Percentiles rank a stretch among this genome's conserved stretches.
phyloP scores from a whole-genome alignment of 179 eudicot genomes.

The Beta corolliflora region DNA sequence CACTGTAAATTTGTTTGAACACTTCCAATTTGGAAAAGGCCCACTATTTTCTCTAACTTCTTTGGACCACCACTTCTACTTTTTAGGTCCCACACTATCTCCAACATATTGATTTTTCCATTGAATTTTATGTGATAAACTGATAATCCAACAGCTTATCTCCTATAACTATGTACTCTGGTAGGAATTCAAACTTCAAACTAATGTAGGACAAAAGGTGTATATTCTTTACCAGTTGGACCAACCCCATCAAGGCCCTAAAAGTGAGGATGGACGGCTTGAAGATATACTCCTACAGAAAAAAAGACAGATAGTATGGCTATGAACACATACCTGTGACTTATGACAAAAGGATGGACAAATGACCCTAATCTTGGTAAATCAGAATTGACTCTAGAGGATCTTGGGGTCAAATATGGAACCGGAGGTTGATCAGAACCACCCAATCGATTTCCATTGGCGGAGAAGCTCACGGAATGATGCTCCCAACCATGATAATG shows the following conservation, averaged over 20 bases:
- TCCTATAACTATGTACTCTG: too few relatives aligned
- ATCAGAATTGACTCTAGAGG: constrained; percentile 60
- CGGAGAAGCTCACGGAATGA: constrained; percentile 51
- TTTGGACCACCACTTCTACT: too few relatives aligned
- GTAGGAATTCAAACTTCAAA: too few relatives aligned
- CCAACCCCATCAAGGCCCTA: constrained; percentile 4
- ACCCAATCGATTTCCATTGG: constrained; percentile 47
- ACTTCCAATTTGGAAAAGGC: too few relatives aligned
- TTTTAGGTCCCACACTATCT: too few relatives aligned
- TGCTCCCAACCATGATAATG: constrained; percentile 74
- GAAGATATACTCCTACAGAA: neutral
- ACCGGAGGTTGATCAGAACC: constrained; percentile 60
- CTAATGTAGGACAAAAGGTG: neutral
- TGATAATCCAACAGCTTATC: too few relatives aligned
- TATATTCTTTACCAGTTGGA: neutral
- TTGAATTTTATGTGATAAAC: too few relatives aligned
- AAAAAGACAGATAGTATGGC: neutral
- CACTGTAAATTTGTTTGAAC: too few relatives aligned
- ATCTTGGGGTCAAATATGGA: constrained; percentile 54
- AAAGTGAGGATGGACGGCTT: neutral
- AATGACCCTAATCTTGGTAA: constrained; percentile 61
- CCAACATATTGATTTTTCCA: too few relatives aligned
- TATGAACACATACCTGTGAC: constrained; percentile 58
- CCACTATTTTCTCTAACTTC: too few relatives aligned
- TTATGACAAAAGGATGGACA: constrained; percentile 57